Percentiles rank a stretch among this genome's conserved stretches.
These are phyloP conservation scores for Russula foetens DNA, from an alignment of 768 basidiomycete species.

Conservation along the genomic window DNA sequence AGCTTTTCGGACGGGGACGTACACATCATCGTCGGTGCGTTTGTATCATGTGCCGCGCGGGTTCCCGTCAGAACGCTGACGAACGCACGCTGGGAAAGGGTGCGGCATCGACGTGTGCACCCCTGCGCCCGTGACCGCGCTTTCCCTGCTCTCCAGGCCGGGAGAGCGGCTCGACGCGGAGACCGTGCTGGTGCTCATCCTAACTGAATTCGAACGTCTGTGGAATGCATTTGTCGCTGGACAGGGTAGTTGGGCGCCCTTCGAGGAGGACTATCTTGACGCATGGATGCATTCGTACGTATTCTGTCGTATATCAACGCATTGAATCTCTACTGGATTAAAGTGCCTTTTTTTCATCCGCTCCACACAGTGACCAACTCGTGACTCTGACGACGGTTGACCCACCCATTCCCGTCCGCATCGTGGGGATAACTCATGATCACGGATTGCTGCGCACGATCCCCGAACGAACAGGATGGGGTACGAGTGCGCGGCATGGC, in stretches of 20 bases:
- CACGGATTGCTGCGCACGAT: conserved; percentile 82
- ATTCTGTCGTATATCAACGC: background rate
- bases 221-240: conserved; percentile 65
- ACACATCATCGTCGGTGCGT: conserved; percentile 74
- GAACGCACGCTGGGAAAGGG: conserved; percentile 39
- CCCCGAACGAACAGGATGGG: conserved; percentile 39
- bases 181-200: conserved; percentile 60
- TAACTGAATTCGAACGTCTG: conserved; percentile 69
- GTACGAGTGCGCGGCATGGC: conserved; percentile 12
- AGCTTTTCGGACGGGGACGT: conserved; percentile 66
- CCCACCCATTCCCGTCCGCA: conserved; percentile 64
- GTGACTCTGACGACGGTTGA: conserved; percentile 74
- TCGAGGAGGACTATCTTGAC: conserved; percentile 69
- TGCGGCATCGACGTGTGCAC: conserved; percentile 87
- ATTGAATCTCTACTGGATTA: background rate
- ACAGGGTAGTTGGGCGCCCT: conserved; percentile 68
- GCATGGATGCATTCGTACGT: conserved; percentile 92
- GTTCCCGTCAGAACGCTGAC: background rate
- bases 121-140: conserved; percentile 70
- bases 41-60: background rate
- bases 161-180: conserved; percentile 53
- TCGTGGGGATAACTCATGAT: conserved; percentile 80
- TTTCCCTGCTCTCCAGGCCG: conserved; percentile 55
- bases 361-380: conserved; percentile 54
- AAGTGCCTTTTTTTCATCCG: background rate